Evolutionary conservation across 306 rosid species (phyloP), one percentile per base, ranked within the genome.

Genomic region (Datisca glomerata): DNA sequence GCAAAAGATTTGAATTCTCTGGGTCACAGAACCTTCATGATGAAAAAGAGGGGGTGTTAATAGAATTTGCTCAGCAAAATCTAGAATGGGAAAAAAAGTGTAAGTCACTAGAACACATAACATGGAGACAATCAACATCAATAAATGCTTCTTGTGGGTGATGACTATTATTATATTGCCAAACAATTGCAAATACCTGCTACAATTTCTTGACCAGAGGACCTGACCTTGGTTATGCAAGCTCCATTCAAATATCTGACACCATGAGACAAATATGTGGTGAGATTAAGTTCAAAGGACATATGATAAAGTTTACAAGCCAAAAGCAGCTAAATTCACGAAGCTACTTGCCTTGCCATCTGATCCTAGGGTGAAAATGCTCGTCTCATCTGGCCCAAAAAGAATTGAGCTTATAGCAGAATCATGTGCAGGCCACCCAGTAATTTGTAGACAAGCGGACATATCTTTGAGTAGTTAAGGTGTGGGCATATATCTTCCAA

Each of bases 351-450:
- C 97, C 93, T 79, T 79, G 47, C 97, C 94, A 56, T 89, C 94
- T 41, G 75, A 65, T 21, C 97, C 97, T 53, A 89, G 60, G 67
- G 94, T 89, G 60, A 89, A 89, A 61, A 83, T 83, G 72, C 93
- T 89, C 8, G 97, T 89, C 65, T 89, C 97, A 61, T 89, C 94
- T 3, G 97, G 93, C 55, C 97, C 97, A 52, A 89, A 80, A 61
- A 89, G 75, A 60, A 89, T 70, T 29, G 94, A 89, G 72, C 76
- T 79, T 65, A 89, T 77, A 28, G 91, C 86, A 63, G 93, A 69
- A 71, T 89, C 97, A 66, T 89, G 97, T 10, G 97, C 97, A 55
- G 97, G 93, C 97, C 97, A 89, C 49, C 97, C 97, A 23, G 94
- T 89, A 63, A 83, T 83, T 83, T 83, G 97, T 50, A 79, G 59